Base-by-base conservation (phyloP, 1,284 basidiomycete species). In the Cutaneotrichosporon spelunceum region DNA sequence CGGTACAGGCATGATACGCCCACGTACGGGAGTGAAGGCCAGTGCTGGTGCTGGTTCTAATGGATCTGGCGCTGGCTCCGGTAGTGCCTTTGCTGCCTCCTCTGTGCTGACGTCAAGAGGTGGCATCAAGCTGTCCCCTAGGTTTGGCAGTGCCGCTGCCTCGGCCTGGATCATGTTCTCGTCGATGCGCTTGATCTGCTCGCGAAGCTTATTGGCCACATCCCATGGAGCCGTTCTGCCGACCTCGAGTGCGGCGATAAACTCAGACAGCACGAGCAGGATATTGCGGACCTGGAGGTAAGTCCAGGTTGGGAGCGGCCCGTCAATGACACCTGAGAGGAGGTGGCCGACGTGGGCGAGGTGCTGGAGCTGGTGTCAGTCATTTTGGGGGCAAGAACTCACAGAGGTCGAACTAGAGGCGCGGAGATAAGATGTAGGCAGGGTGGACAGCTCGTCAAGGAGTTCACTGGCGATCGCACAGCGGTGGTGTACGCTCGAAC, bases 311-410 rank as follows among this genome's bases (percentile, higher is more conserved):
- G 52, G 34, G n/a, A 53, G 52, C 2, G 52, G 52, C 26, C 30
- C 30, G n/a, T 53, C 21, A 21, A 53, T 53, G 52, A 53, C 19
- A 1, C n/a, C 52, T 4, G 52, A 33, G 13, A 53, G 52, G 30
- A 53, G 30, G 52, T 53, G 30, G 52, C 52, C 52, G 10, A 53
- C 23, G 30, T 36, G 30, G 3, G 52, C 52, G 52, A 53, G 30
- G 33, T 53, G 52, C n/a, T 53, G 52, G n/a, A 53, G 52, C 52
- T 53, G 49, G 14, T 11, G 49, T 50, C 49, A 50, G 49, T 11
- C n/a, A 50, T 3, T 26, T 5, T 14, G 11, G 13, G 5, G 24
- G 24, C 21, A 10, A n/a, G 5, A 30, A 5, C 52, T 53, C 21
- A 53, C 52, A 19, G 34, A 13, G 3, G 52, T 33, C 6, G 19